Base-by-base conservation (phyloP, 805 yeast genomes). In the Millerozyma acaciae region DNA sequence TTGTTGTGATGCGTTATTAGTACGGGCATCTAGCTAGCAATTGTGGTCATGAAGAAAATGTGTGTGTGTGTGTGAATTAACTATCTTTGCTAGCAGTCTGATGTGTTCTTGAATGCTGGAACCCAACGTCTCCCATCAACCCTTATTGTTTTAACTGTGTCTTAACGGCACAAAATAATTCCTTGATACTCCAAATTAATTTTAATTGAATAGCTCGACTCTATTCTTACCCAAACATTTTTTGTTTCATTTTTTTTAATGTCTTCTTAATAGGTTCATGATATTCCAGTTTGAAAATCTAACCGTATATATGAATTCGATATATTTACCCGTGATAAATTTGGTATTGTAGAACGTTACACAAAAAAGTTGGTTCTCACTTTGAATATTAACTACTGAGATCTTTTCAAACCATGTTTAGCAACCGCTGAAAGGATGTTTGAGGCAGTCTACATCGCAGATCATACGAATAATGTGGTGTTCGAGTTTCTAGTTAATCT, bases 401-500 rank as follows among this genome's bases (percentile, higher is more conserved):
- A 20, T 8, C 8, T 20, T 8, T 20, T 8, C 22, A 10, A 20
- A 20, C 8, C 10, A 20, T 20, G 10, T 8, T 8, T 8, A 8
- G 10, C 10, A 20, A 8, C 6, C 13, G 26, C 12, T 23, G 26
- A 7, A 51, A 26, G 33, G 26, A 65, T 66, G 71, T 52, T 66
- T 37, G 65, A 63, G 35, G 68, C 66, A 1, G 55, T 66, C n/a
- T 66, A 63, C 46, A 60, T 66, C n/a, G 48, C 70, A 6, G 70
- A 65, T 41, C 24, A 48, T 15, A 53, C 50, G 24, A 51, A 56
- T 33, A 50, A 51, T 30, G 44, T 66, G 31, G 57, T 64, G 31
- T 63, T 51, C 42, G 70, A 66, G 45, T 62, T 58, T 42, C 48
- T 60, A 23, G 51, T 49, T 13, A 50, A 51, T 21, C 48, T 55